Evolutionary conservation across 2,329 filamentous ascomycete species (phyloP).

Genomic region (Grosmannia clavigera): DNA sequence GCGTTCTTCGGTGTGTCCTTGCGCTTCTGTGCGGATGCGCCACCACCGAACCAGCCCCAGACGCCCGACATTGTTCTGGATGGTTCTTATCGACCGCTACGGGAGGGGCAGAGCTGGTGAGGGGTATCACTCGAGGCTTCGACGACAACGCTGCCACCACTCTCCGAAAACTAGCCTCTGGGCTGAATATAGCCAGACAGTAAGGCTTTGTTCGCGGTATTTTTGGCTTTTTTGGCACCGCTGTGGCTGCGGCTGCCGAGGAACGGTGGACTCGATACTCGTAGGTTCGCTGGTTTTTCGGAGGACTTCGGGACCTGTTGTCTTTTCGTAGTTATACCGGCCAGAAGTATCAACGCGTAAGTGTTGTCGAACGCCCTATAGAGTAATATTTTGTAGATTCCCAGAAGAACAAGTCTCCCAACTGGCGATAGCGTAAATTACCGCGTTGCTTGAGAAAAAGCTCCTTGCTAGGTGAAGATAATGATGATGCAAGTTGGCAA

Average conservation of each 20-base stretch:
- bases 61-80: slow-evolving; percentile 43
- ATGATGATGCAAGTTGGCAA: slow-evolving; percentile 5
- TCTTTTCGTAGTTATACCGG: neutral
- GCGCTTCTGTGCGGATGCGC: slow-evolving; percentile 59
- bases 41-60: slow-evolving; percentile 89
- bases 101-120: neutral
- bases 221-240: neutral
- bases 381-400: neutral
- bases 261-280: neutral
- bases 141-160: neutral
- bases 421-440: neutral
- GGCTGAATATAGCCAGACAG: neutral
- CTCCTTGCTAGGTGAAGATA: neutral
- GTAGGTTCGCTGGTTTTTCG: neutral
- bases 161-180: neutral
- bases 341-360: neutral
- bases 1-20: slow-evolving; percentile 96
- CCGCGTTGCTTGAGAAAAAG: neutral
- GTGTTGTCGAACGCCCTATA: neutral
- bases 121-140: neutral
- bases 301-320: neutral
- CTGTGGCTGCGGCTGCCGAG: neutral
- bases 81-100: slow-evolving; percentile 1
- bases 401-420: neutral
- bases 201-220: neutral